Evolutionary conservation across 2,329 filamentous ascomycete species (phyloP), one percentile per base, ranked within the genome.

Genomic region (Nakataea oryzae): DNA sequence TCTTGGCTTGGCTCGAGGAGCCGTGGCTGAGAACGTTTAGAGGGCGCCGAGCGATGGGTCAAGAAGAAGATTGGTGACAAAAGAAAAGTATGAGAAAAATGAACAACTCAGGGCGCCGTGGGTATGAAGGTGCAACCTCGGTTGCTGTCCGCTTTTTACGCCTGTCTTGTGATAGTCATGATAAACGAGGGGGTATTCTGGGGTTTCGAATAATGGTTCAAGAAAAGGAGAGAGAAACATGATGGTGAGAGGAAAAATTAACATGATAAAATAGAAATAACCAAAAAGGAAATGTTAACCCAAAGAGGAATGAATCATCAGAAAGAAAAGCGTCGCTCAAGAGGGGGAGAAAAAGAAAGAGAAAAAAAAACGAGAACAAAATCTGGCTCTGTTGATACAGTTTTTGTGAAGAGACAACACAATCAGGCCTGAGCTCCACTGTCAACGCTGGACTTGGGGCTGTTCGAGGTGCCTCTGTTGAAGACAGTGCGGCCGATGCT

Each of bases 401-500:
- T 7, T 2, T 27, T 27, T 56, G 7, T 14, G 14, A 28, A 56
- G 27, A 56, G 54, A 56, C 26, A 11, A 56, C 54, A 17, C 41
- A 2, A 50, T 50, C 41, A 50, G 21, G 21, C 41, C n/a, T 32
- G 56, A 24, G 27, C 29, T 56, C 69, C 66, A 54, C 70, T 71
- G 59, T 75, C 81, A 63, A 77, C 74, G 70, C 76, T 82, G 30
- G 76, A 75, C 71, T 81, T 75, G 50, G 81, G 80, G 68, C 79
- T 84, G 64, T 75, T 78, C 68, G 77, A 81, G 59, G 74, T 73
- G 55, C 74, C 71, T 57, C 84, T 81, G 66, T 78, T 80, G 70
- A 86, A 86, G 29, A 86, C 82, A 63, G 81, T 83, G 65, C 80
- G 78, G 34, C 83, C 75, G 30, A 86, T 76, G 61, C 78, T 78